Percentiles rank a stretch among this genome's conserved stretches.
Evolutionary conservation across 2,329 filamentous ascomycete species (phyloP).

Genomic region (Aspergillus persii): DNA sequence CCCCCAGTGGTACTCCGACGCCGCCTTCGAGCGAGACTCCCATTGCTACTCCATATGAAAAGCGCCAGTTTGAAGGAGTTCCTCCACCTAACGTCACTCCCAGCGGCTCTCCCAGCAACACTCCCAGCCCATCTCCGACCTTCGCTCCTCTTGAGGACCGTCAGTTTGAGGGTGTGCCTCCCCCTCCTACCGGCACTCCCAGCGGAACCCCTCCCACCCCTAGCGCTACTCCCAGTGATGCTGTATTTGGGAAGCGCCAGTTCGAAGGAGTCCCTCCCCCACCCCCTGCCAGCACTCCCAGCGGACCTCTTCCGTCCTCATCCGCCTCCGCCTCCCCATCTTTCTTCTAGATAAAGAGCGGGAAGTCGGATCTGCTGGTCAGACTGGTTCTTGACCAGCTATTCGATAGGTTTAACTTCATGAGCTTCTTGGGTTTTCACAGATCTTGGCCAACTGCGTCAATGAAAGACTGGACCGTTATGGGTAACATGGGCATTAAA

Average conservation of each 20-base stretch:
- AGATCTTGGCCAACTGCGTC: background rate
- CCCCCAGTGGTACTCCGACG: background rate
- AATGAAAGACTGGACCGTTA: background rate
- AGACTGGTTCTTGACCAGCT: background rate
- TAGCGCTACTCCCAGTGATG: background rate
- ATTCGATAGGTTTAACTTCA: background rate
- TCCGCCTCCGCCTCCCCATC: background rate
- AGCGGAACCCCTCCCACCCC: background rate
- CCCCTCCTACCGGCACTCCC: background rate
- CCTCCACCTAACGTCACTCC: background rate
- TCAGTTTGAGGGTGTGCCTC: background rate
- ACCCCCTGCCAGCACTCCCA: background rate
- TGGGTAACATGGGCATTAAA: background rate
- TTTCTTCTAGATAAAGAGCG: background rate
- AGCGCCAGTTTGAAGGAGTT: background rate
- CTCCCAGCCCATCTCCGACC: background rate
- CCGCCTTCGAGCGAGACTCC: no score
- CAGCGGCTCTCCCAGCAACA: no score
- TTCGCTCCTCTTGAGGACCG: background rate
- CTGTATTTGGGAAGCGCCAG: background rate
- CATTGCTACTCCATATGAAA: background rate
- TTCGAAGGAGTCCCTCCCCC: background rate
- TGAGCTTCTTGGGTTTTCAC: background rate
- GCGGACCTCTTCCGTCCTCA: background rate
- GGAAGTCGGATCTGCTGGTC: background rate